Conservation (phyloP, 345 rosid species). For the Brassica incana region DNA sequence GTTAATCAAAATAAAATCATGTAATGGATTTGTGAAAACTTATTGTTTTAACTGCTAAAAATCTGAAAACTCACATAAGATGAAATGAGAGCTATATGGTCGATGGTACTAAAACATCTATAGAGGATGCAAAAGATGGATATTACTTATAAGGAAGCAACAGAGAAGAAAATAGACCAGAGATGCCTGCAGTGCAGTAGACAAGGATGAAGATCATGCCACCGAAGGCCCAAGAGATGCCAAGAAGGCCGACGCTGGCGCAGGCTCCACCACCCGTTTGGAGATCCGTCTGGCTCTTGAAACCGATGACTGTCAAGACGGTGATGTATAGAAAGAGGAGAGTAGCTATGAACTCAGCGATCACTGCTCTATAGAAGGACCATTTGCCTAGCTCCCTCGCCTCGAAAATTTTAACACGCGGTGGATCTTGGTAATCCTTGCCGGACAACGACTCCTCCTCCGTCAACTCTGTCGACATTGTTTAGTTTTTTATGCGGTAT, state of each 20-base stretch:
- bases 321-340: conserved; percentile 73
- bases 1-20: too few relatives aligned
- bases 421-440: conserved; percentile 83
- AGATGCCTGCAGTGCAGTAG: conserved; percentile 88
- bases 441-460: conserved; percentile 55
- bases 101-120: too few relatives aligned
- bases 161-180: conserved; percentile 45
- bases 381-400: conserved; percentile 57
- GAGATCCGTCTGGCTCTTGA: conserved; percentile 52
- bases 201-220: conserved; percentile 84
- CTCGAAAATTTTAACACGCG: conserved; percentile 67
- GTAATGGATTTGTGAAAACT: neutral
- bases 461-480: conserved; percentile 37
- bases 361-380: conserved; percentile 85
- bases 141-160: neutral
- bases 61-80: too few relatives aligned
- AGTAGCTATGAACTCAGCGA: conserved; percentile 84
- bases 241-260: conserved; percentile 72
- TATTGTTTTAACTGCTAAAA: neutral
- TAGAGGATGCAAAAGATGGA: neutral
- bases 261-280: conserved; percentile 41
- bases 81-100: neutral
- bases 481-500: neutral
- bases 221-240: conserved; percentile 89
- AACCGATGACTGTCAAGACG: conserved; percentile 75